phyloP scores from a whole-genome alignment of 1,139 yeast genomes.

The Candida tetrigidarum region DNA sequence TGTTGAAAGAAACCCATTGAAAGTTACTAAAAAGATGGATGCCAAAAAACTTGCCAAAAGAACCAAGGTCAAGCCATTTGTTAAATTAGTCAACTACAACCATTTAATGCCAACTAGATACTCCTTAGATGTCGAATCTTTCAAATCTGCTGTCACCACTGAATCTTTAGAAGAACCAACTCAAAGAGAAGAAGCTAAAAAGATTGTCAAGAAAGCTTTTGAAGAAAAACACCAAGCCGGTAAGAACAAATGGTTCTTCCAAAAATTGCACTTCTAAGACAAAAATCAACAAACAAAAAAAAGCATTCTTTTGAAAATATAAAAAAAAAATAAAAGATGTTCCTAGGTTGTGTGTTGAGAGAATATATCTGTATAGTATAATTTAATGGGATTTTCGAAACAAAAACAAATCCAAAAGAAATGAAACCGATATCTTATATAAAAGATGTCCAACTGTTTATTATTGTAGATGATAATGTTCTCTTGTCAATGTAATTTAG shows the following conservation, averaged over 20 bases:
- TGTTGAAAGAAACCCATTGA: constrained; percentile 98
- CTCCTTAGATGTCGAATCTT: constrained; percentile 95
- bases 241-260: constrained; percentile 99
- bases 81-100: constrained; percentile 99
- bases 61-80: constrained; percentile 99
- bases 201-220: constrained; percentile 98
- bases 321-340: not conserved
- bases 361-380: constrained; percentile 12
- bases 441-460: not conserved
- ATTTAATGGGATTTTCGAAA: constrained; percentile 12
- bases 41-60: constrained; percentile 97
- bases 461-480: no score
- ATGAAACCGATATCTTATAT: constrained; percentile 5
- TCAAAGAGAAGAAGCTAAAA: constrained; percentile 99
- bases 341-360: constrained; percentile 4
- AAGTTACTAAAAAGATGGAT: constrained; percentile 95
- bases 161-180: constrained; percentile 98
- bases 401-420: no score
- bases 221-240: constrained; percentile 99
- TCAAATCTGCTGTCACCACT: constrained; percentile 89
- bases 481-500: not conserved
- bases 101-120: constrained; percentile 99
- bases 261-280: constrained; percentile 97
- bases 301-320: no score
- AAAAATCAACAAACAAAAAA: no score